phyloP scores from a whole-genome alignment of 2,329 filamentous ascomycete genomes.

The Penicillium thymicola region DNA sequence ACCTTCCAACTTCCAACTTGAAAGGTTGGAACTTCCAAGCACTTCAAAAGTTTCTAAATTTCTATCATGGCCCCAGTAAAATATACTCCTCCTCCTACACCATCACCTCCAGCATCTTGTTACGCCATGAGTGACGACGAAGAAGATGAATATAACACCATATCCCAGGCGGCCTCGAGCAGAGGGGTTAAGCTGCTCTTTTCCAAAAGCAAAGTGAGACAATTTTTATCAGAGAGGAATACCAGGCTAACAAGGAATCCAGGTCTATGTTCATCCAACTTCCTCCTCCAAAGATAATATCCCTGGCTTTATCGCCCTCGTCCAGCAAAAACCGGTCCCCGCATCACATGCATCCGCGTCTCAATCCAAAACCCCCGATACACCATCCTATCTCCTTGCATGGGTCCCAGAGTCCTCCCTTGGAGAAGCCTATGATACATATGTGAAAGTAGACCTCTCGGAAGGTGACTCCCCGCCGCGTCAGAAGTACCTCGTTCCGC shows the following conservation, averaged over 20 bases:
- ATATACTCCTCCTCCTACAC: conserved; percentile 42
- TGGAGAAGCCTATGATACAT: conserved; percentile 80
- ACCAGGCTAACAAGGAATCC: conserved; percentile 12
- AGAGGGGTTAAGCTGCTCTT: conserved; percentile 89
- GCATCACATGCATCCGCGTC: conserved; percentile 36
- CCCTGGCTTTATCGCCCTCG: conserved; percentile 82
- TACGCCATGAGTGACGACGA: conserved; percentile 97
- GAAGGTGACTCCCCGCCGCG: conserved; percentile 76
- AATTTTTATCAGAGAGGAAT: neutral
- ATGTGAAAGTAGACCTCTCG: conserved; percentile 90
- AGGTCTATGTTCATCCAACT: conserved; percentile 95
- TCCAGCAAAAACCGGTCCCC: conserved; percentile 73
- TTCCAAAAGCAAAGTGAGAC: conserved; percentile 86
- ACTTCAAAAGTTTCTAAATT: neutral
- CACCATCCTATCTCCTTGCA: conserved; percentile 77
- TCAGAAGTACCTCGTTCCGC: conserved; percentile 86
- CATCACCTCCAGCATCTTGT: conserved; percentile 81
- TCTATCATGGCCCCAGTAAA: conserved; percentile 34
- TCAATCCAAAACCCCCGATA: conserved; percentile 44
- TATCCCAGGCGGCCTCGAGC: conserved; percentile 72
- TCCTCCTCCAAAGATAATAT: conserved; percentile 95
- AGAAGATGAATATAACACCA: conserved; percentile 91
- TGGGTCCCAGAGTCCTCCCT: conserved; percentile 91
- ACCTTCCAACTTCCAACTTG: neutral
- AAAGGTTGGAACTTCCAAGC: neutral